A percentile compares a stretch with the other conserved stretches of the same genome.
phyloP scores from a whole-genome alignment of 1,284 basidiomycete genomes.

The Cystobasidium slooffiae region DNA sequence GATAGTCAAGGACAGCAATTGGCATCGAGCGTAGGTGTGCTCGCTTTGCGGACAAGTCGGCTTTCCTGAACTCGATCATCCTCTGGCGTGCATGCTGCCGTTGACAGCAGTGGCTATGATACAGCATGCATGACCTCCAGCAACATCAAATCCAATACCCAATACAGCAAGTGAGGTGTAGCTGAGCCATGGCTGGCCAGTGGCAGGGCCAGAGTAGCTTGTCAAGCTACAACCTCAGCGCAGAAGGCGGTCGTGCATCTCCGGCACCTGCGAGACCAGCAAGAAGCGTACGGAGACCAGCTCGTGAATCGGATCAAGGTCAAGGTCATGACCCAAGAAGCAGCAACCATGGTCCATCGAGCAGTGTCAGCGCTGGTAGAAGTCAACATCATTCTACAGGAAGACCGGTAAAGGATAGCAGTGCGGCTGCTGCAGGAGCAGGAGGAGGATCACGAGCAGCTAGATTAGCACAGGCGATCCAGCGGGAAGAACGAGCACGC shows the following conservation, averaged over 20 bases:
- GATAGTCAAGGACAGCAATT: background rate
- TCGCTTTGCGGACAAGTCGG: background rate
- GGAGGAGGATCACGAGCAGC: constrained; percentile 12
- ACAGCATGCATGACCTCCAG: too few species aligned
- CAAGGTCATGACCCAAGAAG: background rate
- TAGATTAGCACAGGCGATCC: constrained; percentile 37
- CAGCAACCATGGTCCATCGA: background rate
- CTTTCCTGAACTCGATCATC: too few species aligned
- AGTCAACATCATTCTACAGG: background rate
- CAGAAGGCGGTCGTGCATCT: constrained; percentile 7
- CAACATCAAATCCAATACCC: too few species aligned
- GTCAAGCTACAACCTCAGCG: background rate
- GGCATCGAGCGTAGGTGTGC: background rate
- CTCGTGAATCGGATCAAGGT: constrained; percentile 8
- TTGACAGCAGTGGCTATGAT: too few species aligned
- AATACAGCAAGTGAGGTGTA: background rate
- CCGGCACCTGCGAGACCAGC: constrained; percentile 23
- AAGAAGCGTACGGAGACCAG: constrained; percentile 36
- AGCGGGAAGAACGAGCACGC: constrained; percentile 33
- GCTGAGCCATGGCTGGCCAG: constrained; percentile 5
- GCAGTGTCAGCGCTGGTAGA: too few species aligned
- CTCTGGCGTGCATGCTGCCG: too few species aligned
- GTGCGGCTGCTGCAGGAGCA: background rate
- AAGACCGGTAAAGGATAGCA: background rate
- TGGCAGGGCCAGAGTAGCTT: constrained; percentile 4